A percentile compares a stretch with the other conserved stretches of the same genome.
Conservation (phyloP, 768 basidiomycete species). For the Amanita fuliginea region DNA sequence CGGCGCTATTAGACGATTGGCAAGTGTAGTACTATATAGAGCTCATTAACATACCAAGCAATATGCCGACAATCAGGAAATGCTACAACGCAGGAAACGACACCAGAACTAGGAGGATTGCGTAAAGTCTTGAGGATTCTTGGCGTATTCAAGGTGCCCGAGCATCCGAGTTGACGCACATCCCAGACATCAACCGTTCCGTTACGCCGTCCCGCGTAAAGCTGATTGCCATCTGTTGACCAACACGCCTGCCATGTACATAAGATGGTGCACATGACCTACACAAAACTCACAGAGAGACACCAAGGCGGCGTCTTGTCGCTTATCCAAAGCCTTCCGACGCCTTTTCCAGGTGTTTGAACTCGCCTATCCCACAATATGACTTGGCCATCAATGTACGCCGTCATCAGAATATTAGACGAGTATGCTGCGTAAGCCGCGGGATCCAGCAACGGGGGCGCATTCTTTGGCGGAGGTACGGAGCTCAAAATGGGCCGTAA, state of each 20-base stretch:
- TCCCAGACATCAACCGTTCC: constrained; percentile 93
- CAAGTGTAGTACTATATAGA: constrained; percentile 1
- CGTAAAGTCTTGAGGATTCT: constrained; percentile 71
- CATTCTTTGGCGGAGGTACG: constrained; percentile 57
- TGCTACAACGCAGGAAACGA: constrained; percentile 83
- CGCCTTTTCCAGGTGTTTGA: constrained; percentile 51
- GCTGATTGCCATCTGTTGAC: constrained; percentile 79
- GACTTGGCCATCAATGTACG: constrained; percentile 86
- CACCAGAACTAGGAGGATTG: constrained; percentile 82
- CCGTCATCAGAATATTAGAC: constrained; percentile 76
- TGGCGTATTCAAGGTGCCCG: constrained; percentile 55
- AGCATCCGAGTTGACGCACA: constrained; percentile 65
- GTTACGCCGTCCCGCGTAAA: constrained; percentile 86
- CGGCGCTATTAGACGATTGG: constrained; percentile 45
- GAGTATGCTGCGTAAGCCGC: constrained; percentile 56
- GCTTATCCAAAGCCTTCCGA: constrained; percentile 79
- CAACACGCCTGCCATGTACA: constrained; percentile 67
- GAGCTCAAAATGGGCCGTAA: constrained; percentile 21
- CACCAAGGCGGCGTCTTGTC: constrained; percentile 96
- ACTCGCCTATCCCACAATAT: constrained; percentile 85
- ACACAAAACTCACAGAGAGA: constrained; percentile 58
- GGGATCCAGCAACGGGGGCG: constrained; percentile 62
- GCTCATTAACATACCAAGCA: constrained; percentile 56
- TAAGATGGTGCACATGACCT: constrained; percentile 1
- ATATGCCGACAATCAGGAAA: constrained; percentile 91